Percentiles rank a stretch among this genome's conserved stretches.
phyloP scores from a whole-genome alignment of 129 eudicot species.

The Flaveria brownii region DNA sequence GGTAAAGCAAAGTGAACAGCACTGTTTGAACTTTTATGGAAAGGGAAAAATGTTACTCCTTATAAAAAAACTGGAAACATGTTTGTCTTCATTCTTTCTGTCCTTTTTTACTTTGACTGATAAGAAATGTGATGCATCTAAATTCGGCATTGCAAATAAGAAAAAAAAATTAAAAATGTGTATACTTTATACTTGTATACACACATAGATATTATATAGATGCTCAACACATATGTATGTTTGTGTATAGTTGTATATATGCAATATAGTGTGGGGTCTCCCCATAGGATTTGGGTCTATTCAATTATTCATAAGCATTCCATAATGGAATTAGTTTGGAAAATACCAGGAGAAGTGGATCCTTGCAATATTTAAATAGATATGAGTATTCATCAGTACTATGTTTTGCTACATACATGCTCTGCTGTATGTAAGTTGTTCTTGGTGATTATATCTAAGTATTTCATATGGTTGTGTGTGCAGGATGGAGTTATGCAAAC shows the following conservation, averaged over 20 bases:
- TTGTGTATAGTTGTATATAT: neutral
- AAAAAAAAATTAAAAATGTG: neutral
- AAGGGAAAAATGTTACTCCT: constrained; percentile 5
- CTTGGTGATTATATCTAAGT: constrained; percentile 9
- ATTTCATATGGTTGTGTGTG: constrained; percentile 24
- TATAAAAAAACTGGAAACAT: constrained; percentile 4
- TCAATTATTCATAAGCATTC: neutral
- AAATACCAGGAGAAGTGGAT: neutral
- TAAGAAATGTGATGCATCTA: constrained; percentile 1
- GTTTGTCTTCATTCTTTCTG: constrained; percentile 11
- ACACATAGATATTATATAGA: neutral
- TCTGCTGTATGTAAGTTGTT: neutral
- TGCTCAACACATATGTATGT: neutral
- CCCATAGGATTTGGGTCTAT: constrained; percentile 18
- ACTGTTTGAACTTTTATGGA: constrained; percentile 19
- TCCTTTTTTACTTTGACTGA: neutral
- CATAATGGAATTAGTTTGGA: constrained; percentile 19
- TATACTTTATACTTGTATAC: too few species aligned
- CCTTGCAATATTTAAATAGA: neutral
- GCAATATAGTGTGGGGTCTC: constrained; percentile 10
- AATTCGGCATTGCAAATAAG: neutral
- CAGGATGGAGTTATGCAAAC: constrained; percentile 91
- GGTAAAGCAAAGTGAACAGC: constrained; percentile 9
- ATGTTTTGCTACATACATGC: constrained; percentile 2
- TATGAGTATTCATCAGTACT: constrained; percentile 5